These are phyloP conservation scores for Solanum sejunctum DNA, from an alignment of 257 asterid genomes.

Conservation along the genomic window DNA sequence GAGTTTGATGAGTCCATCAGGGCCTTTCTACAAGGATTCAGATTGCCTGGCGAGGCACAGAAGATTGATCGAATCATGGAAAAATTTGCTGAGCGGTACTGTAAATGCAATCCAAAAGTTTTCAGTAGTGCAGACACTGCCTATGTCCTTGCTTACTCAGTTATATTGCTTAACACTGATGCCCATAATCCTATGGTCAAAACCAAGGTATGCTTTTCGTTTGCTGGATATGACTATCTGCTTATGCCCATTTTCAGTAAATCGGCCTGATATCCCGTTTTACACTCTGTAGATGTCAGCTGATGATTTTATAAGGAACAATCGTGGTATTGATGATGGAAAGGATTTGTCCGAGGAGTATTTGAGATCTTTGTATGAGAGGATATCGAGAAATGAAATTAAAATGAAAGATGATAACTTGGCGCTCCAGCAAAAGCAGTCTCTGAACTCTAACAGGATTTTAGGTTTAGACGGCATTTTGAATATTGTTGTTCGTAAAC, in stretches of 20 bases:
- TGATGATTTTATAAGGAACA: conserved; percentile 90
- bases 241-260: not conserved
- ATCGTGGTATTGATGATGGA: conserved; percentile 97
- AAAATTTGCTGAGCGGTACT: conserved; percentile 90
- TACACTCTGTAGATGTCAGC: conserved; percentile 67
- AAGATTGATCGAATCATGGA: conserved; percentile 98
- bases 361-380: conserved; percentile 79
- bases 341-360: conserved; percentile 92
- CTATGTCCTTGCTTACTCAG: conserved; percentile 96
- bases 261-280: not conserved
- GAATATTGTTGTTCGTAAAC: conserved; percentile 80
- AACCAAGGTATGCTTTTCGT: conserved; percentile 59
- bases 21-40: conserved; percentile 78
- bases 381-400: conserved; percentile 89
- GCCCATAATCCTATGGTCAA: conserved; percentile 97
- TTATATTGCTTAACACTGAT: conserved; percentile 93
- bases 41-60: conserved; percentile 99
- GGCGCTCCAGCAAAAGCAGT: conserved; percentile 80
- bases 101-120: conserved; percentile 83
- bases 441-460: conserved; percentile 64
- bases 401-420: conserved; percentile 95
- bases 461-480: conserved; percentile 82
- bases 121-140: conserved; percentile 98
- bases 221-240: not conserved
- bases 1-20: conserved; percentile 97